These are phyloP conservation scores for Candida broadrunensis DNA, from an alignment of 805 yeast species.

Conservation along the genomic window DNA sequence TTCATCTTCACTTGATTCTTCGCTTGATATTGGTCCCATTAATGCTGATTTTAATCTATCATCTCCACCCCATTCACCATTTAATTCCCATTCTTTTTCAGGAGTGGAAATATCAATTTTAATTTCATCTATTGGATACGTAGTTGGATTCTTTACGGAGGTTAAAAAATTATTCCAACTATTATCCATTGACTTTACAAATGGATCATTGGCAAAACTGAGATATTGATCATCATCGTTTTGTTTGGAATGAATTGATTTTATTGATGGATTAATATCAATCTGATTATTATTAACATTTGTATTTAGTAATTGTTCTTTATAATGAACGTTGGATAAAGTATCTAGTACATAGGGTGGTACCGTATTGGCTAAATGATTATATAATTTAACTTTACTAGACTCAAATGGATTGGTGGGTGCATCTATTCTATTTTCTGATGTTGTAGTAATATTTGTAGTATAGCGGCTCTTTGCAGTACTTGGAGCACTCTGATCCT, in stretches of 20 bases:
- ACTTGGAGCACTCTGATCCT: too few species aligned
- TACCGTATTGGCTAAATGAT: conserved; percentile 33
- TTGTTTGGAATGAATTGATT: conserved; percentile 5
- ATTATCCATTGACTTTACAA: conserved; percentile 35
- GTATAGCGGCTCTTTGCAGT: not conserved
- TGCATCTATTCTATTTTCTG: not conserved
- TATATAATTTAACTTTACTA: conserved; percentile 27
- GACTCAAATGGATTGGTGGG: conserved; percentile 22
- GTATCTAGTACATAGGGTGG: conserved; percentile 69
- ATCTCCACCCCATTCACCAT: conserved; percentile 68
- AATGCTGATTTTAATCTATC: conserved; percentile 56
- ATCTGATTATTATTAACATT: conserved; percentile 20
- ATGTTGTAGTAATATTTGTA: too few species aligned
- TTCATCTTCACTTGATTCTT: conserved; percentile 6
- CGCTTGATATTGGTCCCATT: conserved; percentile 22
- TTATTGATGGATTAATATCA: conserved; percentile 5
- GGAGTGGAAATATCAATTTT: conserved; percentile 21
- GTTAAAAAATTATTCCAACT: conserved; percentile 52
- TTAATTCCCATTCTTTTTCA: conserved; percentile 38
- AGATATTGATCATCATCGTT: conserved; percentile 28
- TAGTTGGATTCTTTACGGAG: conserved; percentile 44
- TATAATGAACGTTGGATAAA: conserved; percentile 40
- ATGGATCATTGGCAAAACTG: conserved; percentile 38
- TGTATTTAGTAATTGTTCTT: conserved; percentile 30
- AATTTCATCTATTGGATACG: conserved; percentile 27